phyloP scores from a whole-genome alignment of 139 green algal species.

The Choricystis sp. region DNA sequence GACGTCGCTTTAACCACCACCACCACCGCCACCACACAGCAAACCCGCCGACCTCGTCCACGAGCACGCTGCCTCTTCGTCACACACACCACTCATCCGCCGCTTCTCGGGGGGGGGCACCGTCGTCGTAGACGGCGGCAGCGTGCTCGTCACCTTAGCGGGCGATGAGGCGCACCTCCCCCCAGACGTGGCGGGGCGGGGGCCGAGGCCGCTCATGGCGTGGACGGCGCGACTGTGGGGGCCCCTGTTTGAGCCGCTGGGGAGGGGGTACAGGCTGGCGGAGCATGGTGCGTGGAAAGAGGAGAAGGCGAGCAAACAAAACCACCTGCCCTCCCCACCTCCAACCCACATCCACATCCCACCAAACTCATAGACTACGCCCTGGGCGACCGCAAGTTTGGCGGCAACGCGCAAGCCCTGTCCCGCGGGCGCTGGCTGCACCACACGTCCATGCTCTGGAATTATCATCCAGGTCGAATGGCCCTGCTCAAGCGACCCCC shows the following conservation, averaged over 20 bases:
- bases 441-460: conserved; percentile 95
- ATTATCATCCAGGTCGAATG: conserved; percentile 66
- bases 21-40: conserved; percentile 15
- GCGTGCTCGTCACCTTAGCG: conserved; percentile 44
- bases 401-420: conserved; percentile 95
- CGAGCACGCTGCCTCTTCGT: conserved; percentile 17
- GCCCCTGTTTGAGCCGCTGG: conserved; percentile 38
- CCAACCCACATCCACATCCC: neutral
- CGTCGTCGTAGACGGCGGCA: conserved; percentile 81
- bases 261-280: conserved; percentile 41
- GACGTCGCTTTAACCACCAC: neutral
- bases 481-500: conserved; percentile 48
- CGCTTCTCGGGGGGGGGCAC: conserved; percentile 92
- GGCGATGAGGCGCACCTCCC: conserved; percentile 21
- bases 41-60: conserved; percentile 65
- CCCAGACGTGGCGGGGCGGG: conserved; percentile 43
- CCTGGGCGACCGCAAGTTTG: conserved; percentile 79
- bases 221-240: conserved; percentile 71
- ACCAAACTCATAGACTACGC: conserved; percentile 55
- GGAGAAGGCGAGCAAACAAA: neutral
- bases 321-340: neutral
- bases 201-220: conserved; percentile 74
- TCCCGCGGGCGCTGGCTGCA: conserved; percentile 78
- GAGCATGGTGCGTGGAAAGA: conserved; percentile 48
- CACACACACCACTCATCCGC: conserved; percentile 48